Evolutionary conservation across 805 yeast genomes (phyloP), one percentile per base, ranked within the genome.

Genomic region (Nakazawaea wickerhamii): DNA sequence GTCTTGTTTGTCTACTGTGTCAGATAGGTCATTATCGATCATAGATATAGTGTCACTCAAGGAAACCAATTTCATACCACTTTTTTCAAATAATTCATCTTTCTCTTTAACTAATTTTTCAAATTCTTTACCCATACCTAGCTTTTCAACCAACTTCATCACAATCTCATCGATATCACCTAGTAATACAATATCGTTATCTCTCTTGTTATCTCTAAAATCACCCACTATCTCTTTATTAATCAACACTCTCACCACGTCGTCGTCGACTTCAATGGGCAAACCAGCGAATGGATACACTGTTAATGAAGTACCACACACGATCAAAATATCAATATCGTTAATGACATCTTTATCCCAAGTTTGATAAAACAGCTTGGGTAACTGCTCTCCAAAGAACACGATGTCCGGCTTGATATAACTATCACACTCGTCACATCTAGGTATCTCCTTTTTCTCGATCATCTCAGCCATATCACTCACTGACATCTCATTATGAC

Each of bases 401-500:
- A 89, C 96, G 51, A 91, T 93, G 54, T 86, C 91, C 0, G 98
- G 99, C 56, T 91, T 91, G 21, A 93, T 86, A 23, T 78, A 71
- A 0, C 96, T 95, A 4, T 65, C 57, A 54, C 98, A 91, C 14
- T 65, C 54, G 13, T 55, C 49, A 63, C 97, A 91, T 8, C 56
- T 59, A 1, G 82, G 81, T 17, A 77, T 68, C 2, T 63, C 64
- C 1, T 51, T 57, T n/a, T 57, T 52, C 27, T 60, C 48, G 55
- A 79, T 62, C 30, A 61, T 60, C 5, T 52, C 47, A 47, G 69
- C 70, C 49, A 83, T 65, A 5, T 58, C 58, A 5, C 67, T 73
- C 6, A 65, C 58, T 0, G 73, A 58, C 75, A 79, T 81, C 41
- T 65, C 79, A 22, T 60, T 58, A 2, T 61, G 46, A 63, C 99